These are phyloP conservation scores for Phytophthora pluvialis DNA, from an alignment of 352 stramenopile species.

Conservation along the genomic window DNA sequence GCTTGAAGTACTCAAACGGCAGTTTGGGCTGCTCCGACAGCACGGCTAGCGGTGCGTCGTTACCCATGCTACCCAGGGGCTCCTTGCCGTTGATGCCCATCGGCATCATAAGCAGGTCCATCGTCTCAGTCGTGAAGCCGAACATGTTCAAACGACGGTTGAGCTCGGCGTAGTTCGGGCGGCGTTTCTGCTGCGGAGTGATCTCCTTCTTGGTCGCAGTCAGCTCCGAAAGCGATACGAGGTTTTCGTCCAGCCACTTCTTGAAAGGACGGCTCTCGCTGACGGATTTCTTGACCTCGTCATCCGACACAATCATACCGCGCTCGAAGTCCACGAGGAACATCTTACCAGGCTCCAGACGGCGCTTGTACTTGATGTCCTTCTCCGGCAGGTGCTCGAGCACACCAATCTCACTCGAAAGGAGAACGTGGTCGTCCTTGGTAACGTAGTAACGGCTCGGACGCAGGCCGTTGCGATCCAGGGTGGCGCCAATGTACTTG, in stretches of 20 bases:
- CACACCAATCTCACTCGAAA: conserved; percentile 96
- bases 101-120: conserved; percentile 95
- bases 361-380: conserved; percentile 94
- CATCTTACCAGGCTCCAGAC: conserved; percentile 97
- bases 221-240: conserved; percentile 89
- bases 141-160: conserved; percentile 96
- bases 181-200: conserved; percentile 31
- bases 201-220: conserved; percentile 39
- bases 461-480: conserved; percentile 96
- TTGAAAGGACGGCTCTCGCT: conserved; percentile 89
- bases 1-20: conserved; percentile 98
- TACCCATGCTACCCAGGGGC: conserved; percentile 95
- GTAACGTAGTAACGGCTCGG: conserved; percentile 97
- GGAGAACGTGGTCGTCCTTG: conserved; percentile 95
- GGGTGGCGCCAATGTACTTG: conserved; percentile 95
- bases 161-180: conserved; percentile 61
- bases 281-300: conserved; percentile 96
- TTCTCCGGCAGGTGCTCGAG: conserved; percentile 90
- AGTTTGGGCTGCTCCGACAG: conserved; percentile 93
- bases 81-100: conserved; percentile 96
- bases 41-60: conserved; percentile 94
- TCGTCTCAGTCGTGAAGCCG: conserved; percentile 95
- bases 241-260: conserved; percentile 92
- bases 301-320: conserved; percentile 94
- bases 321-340: conserved; percentile 97